Percentiles rank a stretch among this genome's conserved stretches.
Evolutionary conservation across 805 yeast species (phyloP).

Genomic region (Metschnikowia matae): DNA sequence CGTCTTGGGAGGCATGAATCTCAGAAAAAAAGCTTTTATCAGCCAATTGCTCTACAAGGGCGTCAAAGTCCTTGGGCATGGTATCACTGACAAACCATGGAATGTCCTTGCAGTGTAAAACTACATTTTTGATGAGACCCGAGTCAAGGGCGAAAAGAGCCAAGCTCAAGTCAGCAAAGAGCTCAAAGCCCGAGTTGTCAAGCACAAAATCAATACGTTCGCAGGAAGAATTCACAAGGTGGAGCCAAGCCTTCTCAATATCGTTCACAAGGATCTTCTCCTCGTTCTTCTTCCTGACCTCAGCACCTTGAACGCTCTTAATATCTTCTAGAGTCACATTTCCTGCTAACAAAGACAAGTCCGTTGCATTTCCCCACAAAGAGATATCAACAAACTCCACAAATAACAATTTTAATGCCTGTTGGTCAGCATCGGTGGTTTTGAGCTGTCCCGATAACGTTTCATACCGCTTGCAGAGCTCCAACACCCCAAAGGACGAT

Average conservation of each 20-base stretch:
- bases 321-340: conserved; percentile 82
- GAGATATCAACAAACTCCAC: conserved; percentile 84
- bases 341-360: conserved; percentile 81
- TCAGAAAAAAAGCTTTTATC: conserved; percentile 50
- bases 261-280: conserved; percentile 77
- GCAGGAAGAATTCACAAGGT: conserved; percentile 28
- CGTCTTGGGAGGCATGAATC: conserved; percentile 18
- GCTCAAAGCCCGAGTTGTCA: conserved; percentile 94
- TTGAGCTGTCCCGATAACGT: conserved; percentile 33
- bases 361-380: conserved; percentile 98
- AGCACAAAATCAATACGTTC: conserved; percentile 75
- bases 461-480: conserved; percentile 60
- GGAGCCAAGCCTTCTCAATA: conserved; percentile 61
- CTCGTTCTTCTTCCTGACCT: conserved; percentile 76
- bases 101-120: conserved; percentile 80
- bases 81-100: conserved; percentile 99
- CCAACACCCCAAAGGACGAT: conserved; percentile 73
- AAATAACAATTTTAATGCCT: conserved; percentile 55
- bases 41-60: conserved; percentile 52
- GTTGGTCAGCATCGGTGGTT: conserved; percentile 26
- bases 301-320: conserved; percentile 86
- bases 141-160: conserved; percentile 52
- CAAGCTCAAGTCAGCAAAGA: conserved; percentile 73
- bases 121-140: conserved; percentile 58
- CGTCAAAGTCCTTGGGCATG: conserved; percentile 71